Percentiles rank a stretch among this genome's conserved stretches.
phyloP scores from a whole-genome alignment of 2,329 filamentous ascomycete species.

The Byssochlamys sp. region DNA sequence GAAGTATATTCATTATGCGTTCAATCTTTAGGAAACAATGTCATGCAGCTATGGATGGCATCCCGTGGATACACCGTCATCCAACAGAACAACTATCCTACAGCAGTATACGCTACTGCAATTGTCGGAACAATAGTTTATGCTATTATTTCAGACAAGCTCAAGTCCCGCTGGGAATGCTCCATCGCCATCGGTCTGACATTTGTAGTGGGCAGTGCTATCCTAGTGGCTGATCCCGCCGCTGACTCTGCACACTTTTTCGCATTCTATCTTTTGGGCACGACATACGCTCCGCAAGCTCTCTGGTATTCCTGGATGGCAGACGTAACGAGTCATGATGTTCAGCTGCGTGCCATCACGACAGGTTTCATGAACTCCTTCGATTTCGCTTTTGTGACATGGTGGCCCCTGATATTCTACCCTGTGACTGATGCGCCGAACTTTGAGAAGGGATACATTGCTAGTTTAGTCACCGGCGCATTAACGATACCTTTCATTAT shows the following conservation, averaged over 20 bases:
- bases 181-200: conserved; percentile 36
- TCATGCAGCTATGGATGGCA: conserved; percentile 39
- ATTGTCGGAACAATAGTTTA: conserved; percentile 36
- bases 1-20: conserved; percentile 37
- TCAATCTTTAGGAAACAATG: conserved; percentile 36
- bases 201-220: conserved; percentile 33
- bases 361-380: conserved; percentile 39
- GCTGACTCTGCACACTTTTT: conserved; percentile 33
- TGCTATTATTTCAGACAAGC: conserved; percentile 33
- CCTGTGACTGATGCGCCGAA: conserved; percentile 33
- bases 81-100: conserved; percentile 40
- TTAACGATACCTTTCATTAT: conserved; percentile 29
- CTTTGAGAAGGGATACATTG: conserved; percentile 32
- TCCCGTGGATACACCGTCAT: conserved; percentile 35
- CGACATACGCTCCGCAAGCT: conserved; percentile 38
- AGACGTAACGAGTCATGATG: conserved; percentile 24
- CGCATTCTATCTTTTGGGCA: conserved; percentile 38
- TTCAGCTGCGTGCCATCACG: conserved; percentile 37
- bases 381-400: conserved; percentile 35
- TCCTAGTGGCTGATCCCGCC: conserved; percentile 26
- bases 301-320: conserved; percentile 43
- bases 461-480: conserved; percentile 30
- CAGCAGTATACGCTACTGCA: conserved; percentile 32
- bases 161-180: conserved; percentile 37
- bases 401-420: conserved; percentile 35